These are phyloP conservation scores for Manihot esculenta DNA, from an alignment of 441 rosid species.

Conservation along the genomic window DNA sequence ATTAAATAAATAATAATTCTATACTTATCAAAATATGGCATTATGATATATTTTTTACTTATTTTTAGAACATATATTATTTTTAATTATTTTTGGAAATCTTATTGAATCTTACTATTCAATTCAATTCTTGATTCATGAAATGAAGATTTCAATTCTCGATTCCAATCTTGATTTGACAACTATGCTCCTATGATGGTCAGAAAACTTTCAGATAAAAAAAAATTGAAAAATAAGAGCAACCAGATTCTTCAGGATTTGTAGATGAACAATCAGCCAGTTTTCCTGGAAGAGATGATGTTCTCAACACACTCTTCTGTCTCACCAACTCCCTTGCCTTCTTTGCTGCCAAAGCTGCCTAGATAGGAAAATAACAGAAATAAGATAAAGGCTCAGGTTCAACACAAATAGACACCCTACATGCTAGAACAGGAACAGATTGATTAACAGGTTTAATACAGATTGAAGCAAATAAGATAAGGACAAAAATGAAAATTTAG, in stretches of 20 bases:
- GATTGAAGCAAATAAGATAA: conserved; percentile 9
- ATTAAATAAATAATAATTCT: no score
- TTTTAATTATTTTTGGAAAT: no score
- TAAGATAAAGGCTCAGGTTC: conserved; percentile 10
- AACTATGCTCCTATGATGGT: neutral
- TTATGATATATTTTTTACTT: no score
- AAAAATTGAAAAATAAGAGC: conserved; percentile 4
- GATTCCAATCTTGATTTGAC: neutral
- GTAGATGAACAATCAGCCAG: conserved; percentile 90
- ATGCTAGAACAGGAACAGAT: no score
- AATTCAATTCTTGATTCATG: no score
- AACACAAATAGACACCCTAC: conserved; percentile 1
- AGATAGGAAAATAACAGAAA: conserved; percentile 23
- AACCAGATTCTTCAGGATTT: conserved; percentile 88
- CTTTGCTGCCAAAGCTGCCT: conserved; percentile 98
- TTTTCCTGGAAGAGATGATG: conserved; percentile 95
- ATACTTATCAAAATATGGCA: no score
- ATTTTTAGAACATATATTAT: no score
- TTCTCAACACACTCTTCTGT: conserved; percentile 77
- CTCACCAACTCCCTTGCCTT: conserved; percentile 93
- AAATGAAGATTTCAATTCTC: no score
- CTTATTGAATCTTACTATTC: no score
- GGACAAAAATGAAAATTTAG: neutral
- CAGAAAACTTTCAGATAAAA: conserved; percentile 6
- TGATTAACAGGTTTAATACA: no score